phyloP scores from a whole-genome alignment of 2,329 filamentous ascomycete genomes.

The Colletotrichum acutatum region DNA sequence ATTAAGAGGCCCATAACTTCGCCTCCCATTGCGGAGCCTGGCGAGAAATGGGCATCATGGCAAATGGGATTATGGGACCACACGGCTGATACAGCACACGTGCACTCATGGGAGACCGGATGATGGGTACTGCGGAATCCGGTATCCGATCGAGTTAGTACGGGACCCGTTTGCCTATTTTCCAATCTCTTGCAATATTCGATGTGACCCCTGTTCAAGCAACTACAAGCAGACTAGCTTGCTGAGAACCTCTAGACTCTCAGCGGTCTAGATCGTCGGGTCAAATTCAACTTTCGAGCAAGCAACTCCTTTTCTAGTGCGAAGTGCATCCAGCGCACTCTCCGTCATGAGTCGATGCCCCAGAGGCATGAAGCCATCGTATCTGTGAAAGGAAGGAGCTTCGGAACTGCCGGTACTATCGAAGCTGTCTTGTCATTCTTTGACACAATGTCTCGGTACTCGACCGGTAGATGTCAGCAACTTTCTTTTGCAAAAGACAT shows the following conservation, averaged over 20 bases:
- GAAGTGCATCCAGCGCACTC: background rate
- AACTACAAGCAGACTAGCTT: conserved; percentile 12
- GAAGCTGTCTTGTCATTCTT: background rate
- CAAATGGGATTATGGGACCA: conserved; percentile 1
- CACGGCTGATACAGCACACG: conserved; percentile 1
- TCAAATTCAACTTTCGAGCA: background rate
- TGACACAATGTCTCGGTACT: background rate
- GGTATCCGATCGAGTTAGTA: conserved; percentile 15
- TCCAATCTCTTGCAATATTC: background rate
- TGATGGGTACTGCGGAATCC: conserved; percentile 2
- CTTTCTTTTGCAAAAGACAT: background rate
- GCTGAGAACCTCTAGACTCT: background rate
- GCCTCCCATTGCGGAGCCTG: background rate
- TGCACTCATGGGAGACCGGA: background rate
- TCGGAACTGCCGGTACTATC: background rate
- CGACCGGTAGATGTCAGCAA: background rate
- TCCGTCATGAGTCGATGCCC: too few relatives aligned
- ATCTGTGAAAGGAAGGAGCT: background rate
- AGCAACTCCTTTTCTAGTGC: background rate
- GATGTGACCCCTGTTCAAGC: background rate
- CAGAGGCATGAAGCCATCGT: background rate
- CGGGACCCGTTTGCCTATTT: background rate
- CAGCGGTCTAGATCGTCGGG: background rate
- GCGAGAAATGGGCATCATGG: conserved; percentile 9
- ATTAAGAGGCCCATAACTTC: conserved; percentile 17